These are phyloP conservation scores for Coelastrella sp. DNA, from an alignment of 139 green algal species.

Conservation along the genomic window DNA sequence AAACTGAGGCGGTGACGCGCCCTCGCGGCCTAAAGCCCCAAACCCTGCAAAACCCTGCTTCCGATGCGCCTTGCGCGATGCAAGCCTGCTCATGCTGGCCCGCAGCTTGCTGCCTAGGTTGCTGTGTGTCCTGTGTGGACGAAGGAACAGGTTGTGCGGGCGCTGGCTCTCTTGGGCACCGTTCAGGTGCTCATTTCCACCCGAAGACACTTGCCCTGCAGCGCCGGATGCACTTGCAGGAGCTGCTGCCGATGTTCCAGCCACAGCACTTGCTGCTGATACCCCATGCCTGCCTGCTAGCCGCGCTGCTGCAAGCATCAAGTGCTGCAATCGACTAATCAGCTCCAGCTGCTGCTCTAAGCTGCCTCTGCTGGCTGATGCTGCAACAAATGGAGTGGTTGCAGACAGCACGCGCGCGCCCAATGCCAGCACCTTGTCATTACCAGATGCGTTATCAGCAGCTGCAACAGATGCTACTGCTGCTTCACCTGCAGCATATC, in stretches of 20 bases:
- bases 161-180: too few species aligned
- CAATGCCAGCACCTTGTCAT: constrained; percentile 23
- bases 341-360: constrained; percentile 3
- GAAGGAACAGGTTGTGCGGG: too few species aligned
- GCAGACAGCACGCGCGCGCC: constrained; percentile 16
- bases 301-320: constrained; percentile 36
- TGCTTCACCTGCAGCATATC: constrained; percentile 1
- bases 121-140: background rate
- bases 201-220: background rate
- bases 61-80: background rate
- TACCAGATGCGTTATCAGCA: background rate
- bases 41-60: background rate
- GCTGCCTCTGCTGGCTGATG: background rate
- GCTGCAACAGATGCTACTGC: background rate
- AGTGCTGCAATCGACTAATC: constrained; percentile 16
- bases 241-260: background rate
- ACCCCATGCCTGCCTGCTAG: background rate
- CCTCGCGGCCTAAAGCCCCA: background rate
- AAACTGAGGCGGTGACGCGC: background rate
- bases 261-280: background rate
- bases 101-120: constrained; percentile 2
- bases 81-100: constrained; percentile 22
- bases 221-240: background rate
- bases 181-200: background rate
- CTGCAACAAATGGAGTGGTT: constrained; percentile 31